Conservation (phyloP, 1,284 basidiomycete species). For the Sporisorium exsertum region DNA sequence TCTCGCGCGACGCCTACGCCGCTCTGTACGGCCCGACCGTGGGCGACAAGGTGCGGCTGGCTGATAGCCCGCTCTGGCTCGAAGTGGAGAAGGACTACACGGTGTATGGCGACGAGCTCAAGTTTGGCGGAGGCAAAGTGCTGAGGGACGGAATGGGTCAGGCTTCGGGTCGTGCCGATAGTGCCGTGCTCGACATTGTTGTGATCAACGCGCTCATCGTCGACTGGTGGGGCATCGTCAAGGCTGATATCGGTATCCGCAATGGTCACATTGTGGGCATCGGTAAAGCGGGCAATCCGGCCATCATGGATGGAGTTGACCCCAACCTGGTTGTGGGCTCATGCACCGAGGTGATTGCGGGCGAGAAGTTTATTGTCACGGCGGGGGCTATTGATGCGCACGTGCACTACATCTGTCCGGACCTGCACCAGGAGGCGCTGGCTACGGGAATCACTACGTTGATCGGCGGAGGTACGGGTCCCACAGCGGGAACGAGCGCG, state of each 20-base stretch:
- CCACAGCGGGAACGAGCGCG: constrained; percentile 87
- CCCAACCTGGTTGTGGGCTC: constrained; percentile 73
- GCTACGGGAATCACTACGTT: constrained; percentile 72
- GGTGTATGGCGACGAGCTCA: constrained; percentile 87
- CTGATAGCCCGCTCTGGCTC: constrained; percentile 91
- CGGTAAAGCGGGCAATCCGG: constrained; percentile 97
- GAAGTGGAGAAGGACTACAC: constrained; percentile 90
- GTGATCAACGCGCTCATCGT: constrained; percentile 95
- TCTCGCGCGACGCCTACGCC: constrained; percentile 61
- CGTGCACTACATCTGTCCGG: constrained; percentile 85
- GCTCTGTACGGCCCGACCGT: constrained; percentile 80
- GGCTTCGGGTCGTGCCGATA: constrained; percentile 78
- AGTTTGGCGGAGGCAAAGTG: constrained; percentile 85
- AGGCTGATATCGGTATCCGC: constrained; percentile 97
- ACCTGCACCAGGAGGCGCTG: constrained; percentile 77
- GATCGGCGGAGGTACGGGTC: constrained; percentile 80
- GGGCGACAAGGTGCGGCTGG: constrained; percentile 88
- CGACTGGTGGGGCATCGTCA: constrained; percentile 95
- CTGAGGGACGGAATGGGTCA: constrained; percentile 76
- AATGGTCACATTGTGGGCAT: constrained; percentile 85
- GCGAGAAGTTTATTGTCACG: constrained; percentile 91
- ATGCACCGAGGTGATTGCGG: constrained; percentile 79
- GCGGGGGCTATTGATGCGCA: constrained; percentile 94
- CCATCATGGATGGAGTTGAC: constrained; percentile 86
- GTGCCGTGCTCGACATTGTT: constrained; percentile 85